Conservation (phyloP, 2,329 filamentous ascomycete genomes). For the Colletotrichum caudatum region DNA sequence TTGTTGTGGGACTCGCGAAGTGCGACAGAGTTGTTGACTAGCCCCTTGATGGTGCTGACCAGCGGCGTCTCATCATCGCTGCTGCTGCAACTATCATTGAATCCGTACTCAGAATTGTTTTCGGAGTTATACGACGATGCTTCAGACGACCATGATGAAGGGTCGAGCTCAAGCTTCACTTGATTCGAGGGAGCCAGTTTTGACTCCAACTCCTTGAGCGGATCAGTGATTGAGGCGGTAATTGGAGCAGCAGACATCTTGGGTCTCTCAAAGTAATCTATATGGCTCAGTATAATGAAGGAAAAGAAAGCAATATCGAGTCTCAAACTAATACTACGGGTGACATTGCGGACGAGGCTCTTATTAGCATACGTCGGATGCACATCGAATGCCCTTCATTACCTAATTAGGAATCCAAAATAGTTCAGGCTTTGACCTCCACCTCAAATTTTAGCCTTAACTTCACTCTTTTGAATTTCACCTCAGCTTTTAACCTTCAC, state of each 20-base stretch:
- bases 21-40: background rate
- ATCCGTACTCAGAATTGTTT: background rate
- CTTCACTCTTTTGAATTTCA: background rate
- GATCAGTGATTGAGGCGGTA: background rate
- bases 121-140: background rate
- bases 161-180: background rate
- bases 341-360: too few species aligned
- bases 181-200: background rate
- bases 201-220: background rate
- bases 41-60: background rate
- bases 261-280: background rate
- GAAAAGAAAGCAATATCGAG: background rate
- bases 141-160: background rate
- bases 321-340: too few species aligned
- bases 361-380: background rate
- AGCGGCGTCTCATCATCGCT: background rate
- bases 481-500: conserved; percentile 3
- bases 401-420: background rate
- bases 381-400: background rate
- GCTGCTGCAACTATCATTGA: background rate
- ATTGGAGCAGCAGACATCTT: background rate
- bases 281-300: background rate
- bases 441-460: background rate
- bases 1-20: conserved; percentile 1
- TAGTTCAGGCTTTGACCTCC: background rate